A percentile compares a stretch with the other conserved stretches of the same genome.
Conservation (phyloP, 768 basidiomycete genomes). For the Boletus barrowsii region DNA sequence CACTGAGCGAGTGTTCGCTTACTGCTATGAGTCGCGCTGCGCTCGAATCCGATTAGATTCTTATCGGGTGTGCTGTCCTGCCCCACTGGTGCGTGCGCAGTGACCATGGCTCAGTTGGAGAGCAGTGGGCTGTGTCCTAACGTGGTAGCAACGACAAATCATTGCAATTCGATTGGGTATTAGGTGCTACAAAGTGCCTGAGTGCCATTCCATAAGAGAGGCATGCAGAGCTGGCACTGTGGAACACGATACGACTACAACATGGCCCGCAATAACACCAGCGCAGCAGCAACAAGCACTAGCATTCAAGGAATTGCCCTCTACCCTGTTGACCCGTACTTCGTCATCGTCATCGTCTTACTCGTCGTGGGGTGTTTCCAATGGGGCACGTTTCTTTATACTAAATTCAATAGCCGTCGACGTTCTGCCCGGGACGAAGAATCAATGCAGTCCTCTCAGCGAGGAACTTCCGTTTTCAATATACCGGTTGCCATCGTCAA, state of each 20-base stretch:
- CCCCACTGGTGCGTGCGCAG: too few relatives aligned
- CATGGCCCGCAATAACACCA: not conserved
- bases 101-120: too few relatives aligned
- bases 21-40: too few relatives aligned
- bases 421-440: constrained; percentile 6
- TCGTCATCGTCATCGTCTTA: constrained; percentile 8
- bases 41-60: too few relatives aligned
- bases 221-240: not conserved
- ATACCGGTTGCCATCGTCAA: constrained; percentile 34
- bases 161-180: too few relatives aligned
- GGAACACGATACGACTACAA: not conserved
- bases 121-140: too few relatives aligned
- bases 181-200: too few relatives aligned
- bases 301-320: constrained; percentile 10
- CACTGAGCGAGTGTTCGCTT: too few relatives aligned
- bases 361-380: constrained; percentile 20
- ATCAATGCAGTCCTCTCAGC: not conserved
- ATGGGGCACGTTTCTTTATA: constrained; percentile 11
- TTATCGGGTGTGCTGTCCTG: too few relatives aligned
- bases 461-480: constrained; percentile 12
- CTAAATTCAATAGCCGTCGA: constrained; percentile 11
- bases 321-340: constrained; percentile 18
- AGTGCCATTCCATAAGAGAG: too few relatives aligned
- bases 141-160: too few relatives aligned
- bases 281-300: not conserved